phyloP scores from a whole-genome alignment of 1,139 yeast genomes.

The Scheffersomyces stambukii region DNA sequence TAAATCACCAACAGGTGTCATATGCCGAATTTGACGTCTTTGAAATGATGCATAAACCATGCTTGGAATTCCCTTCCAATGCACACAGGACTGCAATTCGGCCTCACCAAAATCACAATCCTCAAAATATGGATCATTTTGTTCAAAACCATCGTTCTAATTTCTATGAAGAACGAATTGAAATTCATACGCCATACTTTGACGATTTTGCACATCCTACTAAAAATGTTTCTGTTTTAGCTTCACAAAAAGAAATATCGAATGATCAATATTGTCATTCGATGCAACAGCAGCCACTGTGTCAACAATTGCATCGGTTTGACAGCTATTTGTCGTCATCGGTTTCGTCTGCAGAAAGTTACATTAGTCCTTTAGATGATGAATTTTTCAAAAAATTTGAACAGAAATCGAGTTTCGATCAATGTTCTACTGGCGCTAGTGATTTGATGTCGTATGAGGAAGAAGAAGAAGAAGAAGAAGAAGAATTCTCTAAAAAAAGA shows the following conservation, averaged over 20 bases:
- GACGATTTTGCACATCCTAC: constrained; percentile 8
- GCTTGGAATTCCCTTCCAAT: constrained; percentile 3
- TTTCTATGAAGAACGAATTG: constrained; percentile 2
- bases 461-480: constrained; percentile 1
- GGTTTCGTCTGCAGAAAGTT: constrained; percentile 23
- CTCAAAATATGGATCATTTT: not conserved
- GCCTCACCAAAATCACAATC: not conserved
- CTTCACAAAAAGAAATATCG: constrained; percentile 2
- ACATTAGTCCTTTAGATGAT: constrained; percentile 46
- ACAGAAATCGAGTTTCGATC: too few species aligned
- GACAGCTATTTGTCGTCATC: constrained; percentile 12
- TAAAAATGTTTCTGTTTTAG: too few species aligned
- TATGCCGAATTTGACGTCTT: constrained; percentile 6
- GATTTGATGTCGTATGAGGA: constrained; percentile 4
- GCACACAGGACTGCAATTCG: not conserved
- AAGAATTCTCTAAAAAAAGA: constrained; percentile 1
- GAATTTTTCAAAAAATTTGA: constrained; percentile 48
- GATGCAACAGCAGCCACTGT: constrained; percentile 18
- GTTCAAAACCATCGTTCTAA: too few species aligned
- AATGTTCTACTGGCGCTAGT: too few species aligned
- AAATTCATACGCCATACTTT: constrained; percentile 8
- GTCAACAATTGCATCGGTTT: too few species aligned
- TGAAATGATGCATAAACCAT: constrained; percentile 7
- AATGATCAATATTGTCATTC: constrained; percentile 2
- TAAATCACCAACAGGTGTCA: too few species aligned